phyloP scores from a whole-genome alignment of 2,329 filamentous ascomycete genomes.

The Thielaviopsis musarum region DNA sequence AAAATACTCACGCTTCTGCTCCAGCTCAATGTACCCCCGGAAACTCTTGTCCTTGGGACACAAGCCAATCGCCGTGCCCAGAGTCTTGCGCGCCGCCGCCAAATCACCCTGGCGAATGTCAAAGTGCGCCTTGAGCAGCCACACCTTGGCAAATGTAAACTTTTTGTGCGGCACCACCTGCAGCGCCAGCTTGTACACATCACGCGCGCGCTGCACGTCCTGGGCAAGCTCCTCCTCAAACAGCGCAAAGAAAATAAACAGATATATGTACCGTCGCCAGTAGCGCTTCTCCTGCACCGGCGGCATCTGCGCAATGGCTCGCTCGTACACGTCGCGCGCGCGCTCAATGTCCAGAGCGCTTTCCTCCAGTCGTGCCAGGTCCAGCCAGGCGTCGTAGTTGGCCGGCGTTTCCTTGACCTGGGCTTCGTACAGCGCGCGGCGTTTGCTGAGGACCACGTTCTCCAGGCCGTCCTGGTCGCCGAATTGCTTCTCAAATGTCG shows the following conservation, averaged over 20 bases:
- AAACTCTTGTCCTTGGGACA: constrained; percentile 94
- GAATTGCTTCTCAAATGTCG: constrained; percentile 95
- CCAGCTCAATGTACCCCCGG: constrained; percentile 81
- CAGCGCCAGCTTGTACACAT: constrained; percentile 82
- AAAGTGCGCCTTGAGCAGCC: constrained; percentile 86
- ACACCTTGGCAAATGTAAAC: constrained; percentile 95
- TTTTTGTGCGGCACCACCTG: constrained; percentile 84
- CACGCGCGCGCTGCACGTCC: constrained; percentile 60
- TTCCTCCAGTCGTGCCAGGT: constrained; percentile 84
- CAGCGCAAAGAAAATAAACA: constrained; percentile 94
- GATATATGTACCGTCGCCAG: constrained; percentile 92
- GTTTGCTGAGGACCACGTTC: constrained; percentile 87
- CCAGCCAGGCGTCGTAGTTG: constrained; percentile 96
- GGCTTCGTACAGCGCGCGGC: constrained; percentile 84
- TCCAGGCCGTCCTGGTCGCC: constrained; percentile 87
- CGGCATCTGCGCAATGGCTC: constrained; percentile 86
- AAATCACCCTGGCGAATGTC: constrained; percentile 79
- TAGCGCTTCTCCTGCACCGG: constrained; percentile 93
- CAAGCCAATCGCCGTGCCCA: constrained; percentile 82
- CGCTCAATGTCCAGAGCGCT: constrained; percentile 64
- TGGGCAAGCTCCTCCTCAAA: constrained; percentile 83
- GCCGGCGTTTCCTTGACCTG: constrained; percentile 85
- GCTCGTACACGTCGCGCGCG: constrained; percentile 84
- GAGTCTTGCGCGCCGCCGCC: constrained; percentile 63
- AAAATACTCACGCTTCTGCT: constrained; percentile 43